Conservation (phyloP, 2,329 filamentous ascomycete genomes). For the Didymella pinodella region DNA sequence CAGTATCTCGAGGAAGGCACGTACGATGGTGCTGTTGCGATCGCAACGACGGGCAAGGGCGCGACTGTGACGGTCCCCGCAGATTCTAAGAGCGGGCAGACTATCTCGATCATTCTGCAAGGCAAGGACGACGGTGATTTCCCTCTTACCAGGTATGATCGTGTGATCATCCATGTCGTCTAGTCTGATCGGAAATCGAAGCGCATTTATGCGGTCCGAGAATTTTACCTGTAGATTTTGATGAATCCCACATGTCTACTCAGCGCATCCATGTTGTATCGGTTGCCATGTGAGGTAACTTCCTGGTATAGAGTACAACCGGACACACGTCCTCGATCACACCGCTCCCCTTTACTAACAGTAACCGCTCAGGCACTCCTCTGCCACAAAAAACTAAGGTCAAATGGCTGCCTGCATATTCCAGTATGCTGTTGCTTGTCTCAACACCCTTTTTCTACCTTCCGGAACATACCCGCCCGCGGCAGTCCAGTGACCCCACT, state of each 20-base stretch:
- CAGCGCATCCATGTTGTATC: neutral
- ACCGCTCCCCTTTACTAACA: too few relatives aligned
- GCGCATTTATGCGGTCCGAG: neutral
- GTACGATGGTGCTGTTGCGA: neutral
- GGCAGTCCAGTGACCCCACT: too few relatives aligned
- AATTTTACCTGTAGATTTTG: neutral
- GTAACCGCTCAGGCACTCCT: too few relatives aligned
- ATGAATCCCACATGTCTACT: neutral
- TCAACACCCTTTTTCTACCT: too few relatives aligned
- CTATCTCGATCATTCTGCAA: slow-evolving; percentile 6
- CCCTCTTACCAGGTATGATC: slow-evolving; percentile 6
- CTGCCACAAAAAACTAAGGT: too few relatives aligned
- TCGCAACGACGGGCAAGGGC: neutral
- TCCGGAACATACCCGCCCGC: too few relatives aligned
- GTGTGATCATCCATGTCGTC: neutral
- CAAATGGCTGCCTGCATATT: too few relatives aligned
- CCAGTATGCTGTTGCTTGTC: too few relatives aligned
- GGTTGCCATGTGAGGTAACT: neutral
- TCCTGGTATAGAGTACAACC: too few relatives aligned
- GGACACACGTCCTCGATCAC: too few relatives aligned
- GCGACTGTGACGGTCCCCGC: neutral
- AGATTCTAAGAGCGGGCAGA: neutral
- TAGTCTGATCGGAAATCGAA: neutral
- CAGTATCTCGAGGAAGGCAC: slow-evolving; percentile 14
- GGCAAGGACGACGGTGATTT: neutral